Evolutionary conservation across 768 basidiomycete genomes (phyloP).

Genomic region (Boletus rubescentipes): DNA sequence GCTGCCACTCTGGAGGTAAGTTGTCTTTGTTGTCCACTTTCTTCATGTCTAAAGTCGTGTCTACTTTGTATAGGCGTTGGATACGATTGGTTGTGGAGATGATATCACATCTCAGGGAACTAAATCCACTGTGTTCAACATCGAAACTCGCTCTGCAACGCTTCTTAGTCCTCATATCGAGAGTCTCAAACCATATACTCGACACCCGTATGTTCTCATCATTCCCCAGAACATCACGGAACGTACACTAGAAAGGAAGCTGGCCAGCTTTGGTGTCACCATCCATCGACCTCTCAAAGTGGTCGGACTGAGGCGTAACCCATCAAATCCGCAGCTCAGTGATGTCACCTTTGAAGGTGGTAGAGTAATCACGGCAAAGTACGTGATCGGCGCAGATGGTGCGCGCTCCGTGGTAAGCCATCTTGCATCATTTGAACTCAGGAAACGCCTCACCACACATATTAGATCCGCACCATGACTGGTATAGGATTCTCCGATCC

Average conservation of each 20-base stretch:
- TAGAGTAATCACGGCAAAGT: constrained; percentile 40
- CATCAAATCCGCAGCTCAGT: constrained; percentile 27
- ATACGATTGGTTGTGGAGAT: constrained; percentile 43
- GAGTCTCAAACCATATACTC: constrained; percentile 40
- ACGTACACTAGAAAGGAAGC: constrained; percentile 35
- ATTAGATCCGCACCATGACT: constrained; percentile 43
- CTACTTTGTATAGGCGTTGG: too few species aligned
- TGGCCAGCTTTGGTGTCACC: constrained; percentile 32
- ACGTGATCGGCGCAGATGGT: too few species aligned
- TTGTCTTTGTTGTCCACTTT: neutral
- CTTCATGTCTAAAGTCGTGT: constrained; percentile 35
- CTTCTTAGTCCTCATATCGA: constrained; percentile 34
- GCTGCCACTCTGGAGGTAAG: constrained; percentile 53
- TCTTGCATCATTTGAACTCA: neutral
- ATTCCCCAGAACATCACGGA: constrained; percentile 48
- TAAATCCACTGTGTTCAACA: constrained; percentile 25
- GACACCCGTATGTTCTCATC: constrained; percentile 42
- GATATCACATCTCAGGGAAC: constrained; percentile 38
- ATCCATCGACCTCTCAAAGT: constrained; percentile 41
- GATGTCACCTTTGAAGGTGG: constrained; percentile 51
- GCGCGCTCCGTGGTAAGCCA: constrained; percentile 42
- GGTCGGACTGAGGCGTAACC: constrained; percentile 35
- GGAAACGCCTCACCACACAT: neutral
- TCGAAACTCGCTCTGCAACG: constrained; percentile 31
- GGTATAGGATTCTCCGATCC: constrained; percentile 48